These are phyloP conservation scores for Potentilla sterilis DNA, from an alignment of 306 rosid species.

Conservation along the genomic window DNA sequence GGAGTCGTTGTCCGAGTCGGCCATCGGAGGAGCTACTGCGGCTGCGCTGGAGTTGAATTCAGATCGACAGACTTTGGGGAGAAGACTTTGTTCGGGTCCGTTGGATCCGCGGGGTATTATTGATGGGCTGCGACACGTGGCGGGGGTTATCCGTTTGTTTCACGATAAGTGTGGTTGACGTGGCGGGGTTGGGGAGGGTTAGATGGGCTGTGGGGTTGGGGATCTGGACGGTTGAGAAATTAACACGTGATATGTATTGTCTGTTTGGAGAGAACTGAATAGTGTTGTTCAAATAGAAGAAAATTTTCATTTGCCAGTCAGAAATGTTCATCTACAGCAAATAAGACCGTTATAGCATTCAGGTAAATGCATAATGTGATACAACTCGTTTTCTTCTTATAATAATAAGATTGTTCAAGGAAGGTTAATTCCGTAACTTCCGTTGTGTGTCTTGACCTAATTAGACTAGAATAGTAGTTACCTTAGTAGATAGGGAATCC, in stretches of 20 bases:
- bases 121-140: slow-evolving; percentile 43
- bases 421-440: too few relatives aligned
- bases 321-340: too few relatives aligned
- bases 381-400: too few relatives aligned
- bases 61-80: neutral
- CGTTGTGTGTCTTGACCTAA: too few relatives aligned
- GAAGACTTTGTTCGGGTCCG: slow-evolving; percentile 43
- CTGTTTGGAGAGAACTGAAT: neutral
- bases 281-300: too few relatives aligned
- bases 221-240: neutral
- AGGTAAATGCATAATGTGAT: too few relatives aligned
- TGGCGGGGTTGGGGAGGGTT: slow-evolving; percentile 11
- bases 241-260: slow-evolving; percentile 2
- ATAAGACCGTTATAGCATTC: too few relatives aligned
- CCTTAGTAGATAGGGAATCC: too few relatives aligned
- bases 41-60: neutral
- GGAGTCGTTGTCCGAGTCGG: slow-evolving; percentile 74
- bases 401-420: too few relatives aligned
- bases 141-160: slow-evolving; percentile 23
- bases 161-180: slow-evolving; percentile 25
- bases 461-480: too few relatives aligned
- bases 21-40: slow-evolving; percentile 32
- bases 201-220: slow-evolving; percentile 14
- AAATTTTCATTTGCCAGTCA: too few relatives aligned
- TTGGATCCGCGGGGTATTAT: slow-evolving; percentile 47